A percentile compares a stretch with the other conserved stretches of the same genome.
These are phyloP conservation scores for Aspergillus terreus DNA, from an alignment of 2,329 filamentous ascomycete species.

Conservation along the genomic window DNA sequence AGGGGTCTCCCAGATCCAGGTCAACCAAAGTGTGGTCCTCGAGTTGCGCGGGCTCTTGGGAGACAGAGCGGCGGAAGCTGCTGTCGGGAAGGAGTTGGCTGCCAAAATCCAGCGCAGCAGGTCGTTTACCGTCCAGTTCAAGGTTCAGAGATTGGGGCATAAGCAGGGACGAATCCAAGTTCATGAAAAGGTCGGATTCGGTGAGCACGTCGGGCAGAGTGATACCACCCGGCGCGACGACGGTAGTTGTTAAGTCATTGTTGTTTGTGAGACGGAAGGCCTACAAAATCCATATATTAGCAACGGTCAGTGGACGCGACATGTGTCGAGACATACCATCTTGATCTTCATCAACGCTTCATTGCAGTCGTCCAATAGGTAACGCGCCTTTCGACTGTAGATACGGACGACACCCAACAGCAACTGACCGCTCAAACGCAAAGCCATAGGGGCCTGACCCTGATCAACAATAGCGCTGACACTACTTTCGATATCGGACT, in stretches of 20 bases:
- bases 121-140: slow-evolving; percentile 34
- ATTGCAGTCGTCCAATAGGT: slow-evolving; percentile 94
- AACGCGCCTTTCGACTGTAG: slow-evolving; percentile 94
- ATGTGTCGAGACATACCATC: slow-evolving; percentile 61
- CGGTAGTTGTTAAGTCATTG: slow-evolving; percentile 84
- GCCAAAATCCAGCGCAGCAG: slow-evolving; percentile 51
- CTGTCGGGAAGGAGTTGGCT: slow-evolving; percentile 78
- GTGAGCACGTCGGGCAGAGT: slow-evolving; percentile 90
- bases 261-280: slow-evolving; percentile 92
- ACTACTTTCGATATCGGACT: slow-evolving; percentile 91
- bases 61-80: slow-evolving; percentile 42
- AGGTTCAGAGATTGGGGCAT: slow-evolving; percentile 65
- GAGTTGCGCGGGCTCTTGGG: slow-evolving; percentile 50
- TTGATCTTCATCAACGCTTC: slow-evolving; percentile 98
- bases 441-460: slow-evolving; percentile 87
- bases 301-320: background rate
- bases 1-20: slow-evolving; percentile 66
- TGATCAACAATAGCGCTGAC: slow-evolving; percentile 93
- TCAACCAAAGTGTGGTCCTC: slow-evolving; percentile 72
- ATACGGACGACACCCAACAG: slow-evolving; percentile 94
- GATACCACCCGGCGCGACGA: slow-evolving; percentile 77
- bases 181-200: slow-evolving; percentile 85
- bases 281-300: slow-evolving; percentile 50
- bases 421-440: slow-evolving; percentile 90
- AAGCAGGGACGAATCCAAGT: slow-evolving; percentile 76